A percentile compares a stretch with the other conserved stretches of the same genome.
phyloP scores from a whole-genome alignment of 371 early-diverging fungal species.

The Phascolomyces articulosus region DNA sequence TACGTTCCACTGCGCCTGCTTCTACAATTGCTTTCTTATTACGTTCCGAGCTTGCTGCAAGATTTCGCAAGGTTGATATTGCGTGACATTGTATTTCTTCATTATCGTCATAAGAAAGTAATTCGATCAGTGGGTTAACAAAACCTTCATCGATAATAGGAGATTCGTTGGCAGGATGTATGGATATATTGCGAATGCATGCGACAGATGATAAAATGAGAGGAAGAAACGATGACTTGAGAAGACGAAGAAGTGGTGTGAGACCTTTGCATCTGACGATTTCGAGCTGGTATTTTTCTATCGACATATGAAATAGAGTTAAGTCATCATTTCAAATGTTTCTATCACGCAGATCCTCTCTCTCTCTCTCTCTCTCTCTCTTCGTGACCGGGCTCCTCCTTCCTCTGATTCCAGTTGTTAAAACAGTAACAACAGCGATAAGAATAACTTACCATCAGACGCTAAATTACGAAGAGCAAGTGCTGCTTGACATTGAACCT shows the following conservation, averaged over 20 bases:
- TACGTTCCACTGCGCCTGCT: conserved; percentile 81
- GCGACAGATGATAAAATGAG: conserved; percentile 90
- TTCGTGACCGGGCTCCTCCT: too few species aligned
- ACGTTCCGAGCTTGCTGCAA: conserved; percentile 83
- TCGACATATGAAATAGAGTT: neutral
- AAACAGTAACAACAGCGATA: neutral
- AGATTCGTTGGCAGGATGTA: conserved; percentile 85
- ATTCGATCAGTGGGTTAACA: conserved; percentile 73
- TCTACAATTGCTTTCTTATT: conserved; percentile 81
- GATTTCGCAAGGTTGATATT: conserved; percentile 83
- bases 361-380: neutral
- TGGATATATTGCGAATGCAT: conserved; percentile 92
- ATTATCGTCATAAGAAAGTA: conserved; percentile 72
- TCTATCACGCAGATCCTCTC: too few species aligned
- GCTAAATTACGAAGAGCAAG: conserved; percentile 91
- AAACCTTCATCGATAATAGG: conserved; percentile 86
- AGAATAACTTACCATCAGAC: conserved; percentile 62
- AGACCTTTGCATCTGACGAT: conserved; percentile 85
- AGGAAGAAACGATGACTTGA: conserved; percentile 79
- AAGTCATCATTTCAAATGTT: conserved; percentile 7
- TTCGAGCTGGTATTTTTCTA: conserved; percentile 85
- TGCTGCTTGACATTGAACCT: conserved; percentile 91
- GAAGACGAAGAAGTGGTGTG: conserved; percentile 70
- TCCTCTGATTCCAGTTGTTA: too few species aligned
- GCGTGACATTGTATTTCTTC: conserved; percentile 90